These are phyloP conservation scores for Eucommia ulmoides DNA, from an alignment of 257 asterid species.

Conservation along the genomic window DNA sequence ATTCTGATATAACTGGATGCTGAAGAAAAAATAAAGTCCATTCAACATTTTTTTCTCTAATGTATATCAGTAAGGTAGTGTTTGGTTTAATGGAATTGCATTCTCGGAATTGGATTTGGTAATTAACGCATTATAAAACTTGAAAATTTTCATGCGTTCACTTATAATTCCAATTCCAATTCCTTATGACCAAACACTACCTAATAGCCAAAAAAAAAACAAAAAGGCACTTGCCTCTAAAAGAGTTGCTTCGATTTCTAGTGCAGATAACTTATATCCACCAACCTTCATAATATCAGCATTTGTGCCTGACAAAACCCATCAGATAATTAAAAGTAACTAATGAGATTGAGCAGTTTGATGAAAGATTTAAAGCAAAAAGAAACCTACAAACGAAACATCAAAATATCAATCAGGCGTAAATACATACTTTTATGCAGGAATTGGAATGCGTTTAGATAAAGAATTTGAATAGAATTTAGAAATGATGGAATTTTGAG, in stretches of 20 bases:
- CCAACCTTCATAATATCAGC: slow-evolving; percentile 99
- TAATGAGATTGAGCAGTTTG: background rate
- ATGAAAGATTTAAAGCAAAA: background rate
- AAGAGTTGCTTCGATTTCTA: slow-evolving; percentile 93
- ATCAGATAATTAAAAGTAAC: background rate
- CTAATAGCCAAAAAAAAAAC: background rate
- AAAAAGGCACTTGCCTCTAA: slow-evolving; percentile 52
- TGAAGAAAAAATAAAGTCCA: slow-evolving; percentile 19
- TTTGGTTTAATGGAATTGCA: too few species aligned
- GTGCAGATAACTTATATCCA: slow-evolving; percentile 88
- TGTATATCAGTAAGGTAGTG: background rate
- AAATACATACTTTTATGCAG: too few species aligned
- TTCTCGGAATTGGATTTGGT: too few species aligned
- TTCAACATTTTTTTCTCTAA: background rate
- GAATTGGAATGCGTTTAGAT: too few species aligned
- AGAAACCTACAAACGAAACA: too few species aligned
- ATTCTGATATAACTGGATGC: slow-evolving; percentile 76
- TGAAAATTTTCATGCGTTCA: too few species aligned
- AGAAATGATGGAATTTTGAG: too few species aligned
- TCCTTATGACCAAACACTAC: too few species aligned
- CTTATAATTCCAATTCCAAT: too few species aligned
- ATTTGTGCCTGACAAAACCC: slow-evolving; percentile 61
- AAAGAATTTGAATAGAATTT: too few species aligned
- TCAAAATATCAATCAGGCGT: too few species aligned
- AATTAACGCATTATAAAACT: too few species aligned